Percentiles rank a stretch among this genome's conserved stretches.
phyloP scores from a whole-genome alignment of 768 basidiomycete species.

The Boletus reticuloceps region DNA sequence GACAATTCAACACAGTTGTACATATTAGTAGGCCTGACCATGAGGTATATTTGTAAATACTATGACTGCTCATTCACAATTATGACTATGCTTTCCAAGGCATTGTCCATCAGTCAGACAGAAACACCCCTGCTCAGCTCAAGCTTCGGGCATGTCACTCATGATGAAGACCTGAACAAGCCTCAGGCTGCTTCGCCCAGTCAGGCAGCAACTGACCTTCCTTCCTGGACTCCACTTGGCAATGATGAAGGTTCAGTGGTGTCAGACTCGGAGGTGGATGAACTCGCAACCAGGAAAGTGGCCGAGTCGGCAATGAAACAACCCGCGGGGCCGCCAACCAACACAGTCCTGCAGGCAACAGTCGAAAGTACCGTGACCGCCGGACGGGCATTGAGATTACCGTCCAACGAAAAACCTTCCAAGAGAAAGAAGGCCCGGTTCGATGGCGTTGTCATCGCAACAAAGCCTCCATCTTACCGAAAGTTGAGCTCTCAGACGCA shows the following conservation, averaged over 20 bases:
- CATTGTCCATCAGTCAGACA: conserved; percentile 6
- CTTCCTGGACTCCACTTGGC: conserved; percentile 24
- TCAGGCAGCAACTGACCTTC: conserved; percentile 15
- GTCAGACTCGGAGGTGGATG: conserved; percentile 11
- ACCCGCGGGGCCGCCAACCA: background rate
- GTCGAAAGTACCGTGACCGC: background rate
- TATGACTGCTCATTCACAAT: background rate
- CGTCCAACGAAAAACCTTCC: background rate
- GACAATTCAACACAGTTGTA: conserved; percentile 1
- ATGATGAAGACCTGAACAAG: background rate
- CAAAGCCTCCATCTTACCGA: conserved; percentile 1
- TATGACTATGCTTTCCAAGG: conserved; percentile 10
- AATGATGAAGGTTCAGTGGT: background rate
- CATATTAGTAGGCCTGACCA: conserved; percentile 1
- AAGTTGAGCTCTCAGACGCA: background rate
- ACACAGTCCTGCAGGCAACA: background rate
- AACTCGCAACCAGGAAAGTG: background rate
- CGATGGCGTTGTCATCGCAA: conserved; percentile 22
- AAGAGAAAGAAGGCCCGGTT: conserved; percentile 20
- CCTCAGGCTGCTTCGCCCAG: background rate
- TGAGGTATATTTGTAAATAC: conserved; percentile 10
- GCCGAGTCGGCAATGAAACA: background rate
- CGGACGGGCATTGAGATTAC: background rate
- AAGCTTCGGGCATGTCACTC: background rate
- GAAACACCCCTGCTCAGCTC: conserved; percentile 2